A percentile compares a stretch with the other conserved stretches of the same genome.
Conservation (phyloP, 2,329 filamentous ascomycete genomes). For the Incumbomyces delicatus region DNA sequence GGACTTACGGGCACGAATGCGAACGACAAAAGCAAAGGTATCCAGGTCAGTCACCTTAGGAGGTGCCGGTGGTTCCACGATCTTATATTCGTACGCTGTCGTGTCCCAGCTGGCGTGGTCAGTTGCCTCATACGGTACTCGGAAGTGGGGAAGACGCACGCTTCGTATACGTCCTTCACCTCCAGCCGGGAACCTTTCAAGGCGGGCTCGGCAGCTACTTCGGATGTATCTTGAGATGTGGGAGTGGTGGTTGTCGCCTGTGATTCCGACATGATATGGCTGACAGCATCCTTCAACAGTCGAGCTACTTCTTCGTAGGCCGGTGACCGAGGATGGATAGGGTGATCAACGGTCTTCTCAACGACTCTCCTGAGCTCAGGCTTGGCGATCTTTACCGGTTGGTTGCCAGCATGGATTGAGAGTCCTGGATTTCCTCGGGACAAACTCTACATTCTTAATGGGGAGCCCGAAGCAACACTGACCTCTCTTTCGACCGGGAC, state of each 20-base stretch:
- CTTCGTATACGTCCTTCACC: slow-evolving; percentile 3
- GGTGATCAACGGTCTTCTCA: too few relatives aligned
- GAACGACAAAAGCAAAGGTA: slow-evolving; percentile 22
- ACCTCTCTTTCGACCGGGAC: too few relatives aligned
- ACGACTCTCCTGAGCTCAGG: too few relatives aligned
- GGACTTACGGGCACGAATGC: slow-evolving; percentile 18
- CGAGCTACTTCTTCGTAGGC: slow-evolving; percentile 1
- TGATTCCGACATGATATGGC: slow-evolving; percentile 3
- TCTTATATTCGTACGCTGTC: neutral
- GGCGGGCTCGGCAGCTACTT: neutral
- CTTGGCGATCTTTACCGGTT: too few relatives aligned
- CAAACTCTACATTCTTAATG: too few relatives aligned
- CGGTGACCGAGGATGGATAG: too few relatives aligned
- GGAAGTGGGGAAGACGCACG: neutral
- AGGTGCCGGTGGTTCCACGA: neutral
- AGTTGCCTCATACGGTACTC: neutral
- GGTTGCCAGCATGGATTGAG: too few relatives aligned
- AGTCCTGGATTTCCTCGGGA: too few relatives aligned
- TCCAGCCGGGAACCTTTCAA: slow-evolving; percentile 2
- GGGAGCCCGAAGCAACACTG: too few relatives aligned
- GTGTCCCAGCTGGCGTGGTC: neutral
- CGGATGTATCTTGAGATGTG: neutral
- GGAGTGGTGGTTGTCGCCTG: neutral
- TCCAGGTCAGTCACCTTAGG: slow-evolving; percentile 6
- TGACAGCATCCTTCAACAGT: slow-evolving; percentile 1